phyloP scores from a whole-genome alignment of 257 asterid species.

The Marsdenia floribunda region DNA sequence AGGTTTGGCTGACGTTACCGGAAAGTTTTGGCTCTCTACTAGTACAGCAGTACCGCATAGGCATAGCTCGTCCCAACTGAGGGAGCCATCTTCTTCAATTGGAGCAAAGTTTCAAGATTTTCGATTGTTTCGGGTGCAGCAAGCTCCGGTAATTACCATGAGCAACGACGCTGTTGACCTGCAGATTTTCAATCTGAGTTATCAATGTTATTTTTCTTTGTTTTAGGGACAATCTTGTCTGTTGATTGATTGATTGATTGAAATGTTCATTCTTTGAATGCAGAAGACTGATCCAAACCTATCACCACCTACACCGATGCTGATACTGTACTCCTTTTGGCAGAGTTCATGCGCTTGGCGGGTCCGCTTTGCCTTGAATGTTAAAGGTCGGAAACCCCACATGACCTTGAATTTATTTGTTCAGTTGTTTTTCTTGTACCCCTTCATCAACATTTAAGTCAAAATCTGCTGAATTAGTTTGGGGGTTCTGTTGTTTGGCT shows the following conservation, averaged over 20 bases:
- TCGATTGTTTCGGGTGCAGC: background rate
- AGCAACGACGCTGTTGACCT: background rate
- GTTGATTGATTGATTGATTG: background rate
- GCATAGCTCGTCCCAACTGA: background rate
- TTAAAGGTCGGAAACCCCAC: conserved; percentile 43
- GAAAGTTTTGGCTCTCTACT: background rate
- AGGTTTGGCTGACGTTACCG: background rate
- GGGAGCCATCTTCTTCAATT: background rate
- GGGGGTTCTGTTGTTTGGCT: background rate
- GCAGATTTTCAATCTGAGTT: background rate
- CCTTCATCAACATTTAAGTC: background rate
- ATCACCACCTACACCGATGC: conserved; percentile 38
- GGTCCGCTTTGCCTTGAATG: conserved; percentile 70
- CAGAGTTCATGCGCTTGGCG: conserved; percentile 89
- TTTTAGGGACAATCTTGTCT: background rate
- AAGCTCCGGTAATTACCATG: background rate
- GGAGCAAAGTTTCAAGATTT: background rate
- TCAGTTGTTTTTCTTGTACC: background rate
- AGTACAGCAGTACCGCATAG: background rate
- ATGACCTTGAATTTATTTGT: background rate
- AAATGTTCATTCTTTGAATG: background rate
- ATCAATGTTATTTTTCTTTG: background rate
- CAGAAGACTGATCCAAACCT: conserved; percentile 29
- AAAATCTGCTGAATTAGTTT: background rate
- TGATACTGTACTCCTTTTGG: conserved; percentile 71